A percentile compares a stretch with the other conserved stretches of the same genome.
phyloP scores from a whole-genome alignment of 768 basidiomycete species.

The Xerocomellus intermedius region DNA sequence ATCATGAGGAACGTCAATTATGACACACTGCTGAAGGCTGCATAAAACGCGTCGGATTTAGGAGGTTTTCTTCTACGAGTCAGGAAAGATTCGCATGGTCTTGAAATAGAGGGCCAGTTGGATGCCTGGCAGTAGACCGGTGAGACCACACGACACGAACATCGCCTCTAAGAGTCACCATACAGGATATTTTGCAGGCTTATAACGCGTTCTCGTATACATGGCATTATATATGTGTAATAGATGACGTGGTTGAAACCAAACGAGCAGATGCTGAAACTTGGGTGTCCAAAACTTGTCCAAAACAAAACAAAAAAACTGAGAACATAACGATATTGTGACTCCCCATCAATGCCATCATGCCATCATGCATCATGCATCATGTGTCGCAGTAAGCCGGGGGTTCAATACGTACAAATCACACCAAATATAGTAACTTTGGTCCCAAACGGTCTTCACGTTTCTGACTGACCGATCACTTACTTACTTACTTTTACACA shows the following conservation, averaged over 20 bases:
- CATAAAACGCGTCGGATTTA: conserved; percentile 7
- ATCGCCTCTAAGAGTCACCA: not conserved
- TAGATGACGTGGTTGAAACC: not conserved
- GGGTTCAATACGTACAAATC: not conserved
- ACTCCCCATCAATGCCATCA: too few relatives aligned
- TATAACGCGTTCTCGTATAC: conserved; percentile 7
- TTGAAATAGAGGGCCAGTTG: conserved; percentile 11
- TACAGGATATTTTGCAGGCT: conserved; percentile 12
- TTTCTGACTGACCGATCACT: conserved; percentile 4
- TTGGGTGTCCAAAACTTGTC: too few relatives aligned
- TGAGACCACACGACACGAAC: too few relatives aligned
- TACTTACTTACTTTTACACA: not conserved
- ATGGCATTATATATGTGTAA: not conserved
- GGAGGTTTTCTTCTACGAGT: not conserved
- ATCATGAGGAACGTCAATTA: conserved; percentile 25
- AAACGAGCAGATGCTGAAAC: too few relatives aligned
- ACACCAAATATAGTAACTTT: not conserved
- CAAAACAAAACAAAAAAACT: too few relatives aligned
- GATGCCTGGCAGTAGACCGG: not conserved
- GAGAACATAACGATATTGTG: too few relatives aligned
- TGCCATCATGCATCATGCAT: too few relatives aligned
- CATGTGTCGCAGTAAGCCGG: too few relatives aligned
- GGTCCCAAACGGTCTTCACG: not conserved
- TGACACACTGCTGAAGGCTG: conserved; percentile 10
- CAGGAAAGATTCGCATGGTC: conserved; percentile 9